Evolutionary conservation across 108 stramenopile species (phyloP).

Genomic region (Aurantiochytrium sp.): DNA sequence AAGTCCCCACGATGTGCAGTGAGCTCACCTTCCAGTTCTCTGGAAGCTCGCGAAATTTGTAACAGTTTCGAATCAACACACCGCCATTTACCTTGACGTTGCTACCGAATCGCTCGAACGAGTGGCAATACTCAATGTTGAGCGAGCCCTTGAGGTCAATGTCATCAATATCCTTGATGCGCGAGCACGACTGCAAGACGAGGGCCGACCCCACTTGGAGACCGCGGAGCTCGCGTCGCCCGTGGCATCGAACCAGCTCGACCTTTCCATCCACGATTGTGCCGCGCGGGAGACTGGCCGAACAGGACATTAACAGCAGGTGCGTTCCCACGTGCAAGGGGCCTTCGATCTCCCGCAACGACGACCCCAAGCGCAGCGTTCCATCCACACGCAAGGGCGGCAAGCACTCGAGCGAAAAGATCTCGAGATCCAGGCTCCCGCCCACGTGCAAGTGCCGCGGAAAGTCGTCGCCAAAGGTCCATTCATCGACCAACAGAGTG

Average conservation of each 20-base stretch:
- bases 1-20: neutral
- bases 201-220: neutral
- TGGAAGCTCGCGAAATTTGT: neutral
- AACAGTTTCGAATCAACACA: neutral
- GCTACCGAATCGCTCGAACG: neutral
- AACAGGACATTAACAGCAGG: neutral
- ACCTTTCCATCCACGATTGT: neutral
- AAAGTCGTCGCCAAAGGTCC: neutral
- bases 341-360: neutral
- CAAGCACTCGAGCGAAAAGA: neutral
- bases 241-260: neutral
- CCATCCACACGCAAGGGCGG: neutral
- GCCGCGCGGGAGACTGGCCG: neutral
- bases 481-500: neutral
- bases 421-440: neutral
- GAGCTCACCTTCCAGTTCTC: neutral
- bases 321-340: neutral
- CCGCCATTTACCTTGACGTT: neutral
- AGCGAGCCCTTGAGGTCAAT: neutral
- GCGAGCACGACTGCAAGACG: neutral
- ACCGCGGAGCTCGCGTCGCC: neutral
- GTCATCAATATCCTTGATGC: neutral
- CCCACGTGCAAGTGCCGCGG: neutral
- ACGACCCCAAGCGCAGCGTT: neutral
- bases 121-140: neutral